Evolutionary conservation across 257 asterid genomes (phyloP).

Genomic region (Fraxinus quadrangulata): DNA sequence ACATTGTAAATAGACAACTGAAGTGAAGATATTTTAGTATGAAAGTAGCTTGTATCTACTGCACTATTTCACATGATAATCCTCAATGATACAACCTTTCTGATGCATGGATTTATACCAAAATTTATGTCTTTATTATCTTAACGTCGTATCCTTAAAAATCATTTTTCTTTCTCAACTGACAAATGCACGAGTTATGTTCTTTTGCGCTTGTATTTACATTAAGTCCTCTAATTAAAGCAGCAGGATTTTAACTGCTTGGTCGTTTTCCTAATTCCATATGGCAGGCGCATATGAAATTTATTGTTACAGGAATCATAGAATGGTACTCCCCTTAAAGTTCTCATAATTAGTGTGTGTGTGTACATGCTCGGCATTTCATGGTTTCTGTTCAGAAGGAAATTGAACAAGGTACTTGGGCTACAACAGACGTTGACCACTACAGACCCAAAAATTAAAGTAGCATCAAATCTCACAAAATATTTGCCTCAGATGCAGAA

Average conservation of each 20-base stretch:
- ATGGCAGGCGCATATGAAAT: not conserved
- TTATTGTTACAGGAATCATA: not conserved
- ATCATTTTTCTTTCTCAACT: not conserved
- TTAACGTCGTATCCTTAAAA: not conserved
- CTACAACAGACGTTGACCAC: not conserved
- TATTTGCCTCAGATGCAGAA: conserved; percentile 1
- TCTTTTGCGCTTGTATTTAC: not conserved
- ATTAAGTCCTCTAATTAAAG: not conserved
- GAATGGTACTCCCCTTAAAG: conserved; percentile 9
- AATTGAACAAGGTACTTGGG: not conserved
- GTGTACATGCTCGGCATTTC: not conserved
- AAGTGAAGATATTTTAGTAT: not conserved
- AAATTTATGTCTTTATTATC: conserved; percentile 10
- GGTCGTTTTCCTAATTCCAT: not conserved
- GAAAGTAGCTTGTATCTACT: conserved; percentile 12
- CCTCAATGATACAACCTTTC: conserved; percentile 13
- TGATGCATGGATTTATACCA: not conserved
- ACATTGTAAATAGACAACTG: conserved; percentile 8
- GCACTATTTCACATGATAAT: conserved; percentile 13
- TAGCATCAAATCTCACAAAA: not conserved
- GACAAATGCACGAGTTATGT: not conserved
- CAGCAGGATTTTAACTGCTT: not conserved
- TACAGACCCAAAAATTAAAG: not conserved
- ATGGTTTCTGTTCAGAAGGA: not conserved
- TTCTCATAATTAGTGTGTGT: not conserved